These are phyloP conservation scores for Cryptococcus sp. DNA, from an alignment of 1,284 basidiomycete genomes.

Conservation along the genomic window DNA sequence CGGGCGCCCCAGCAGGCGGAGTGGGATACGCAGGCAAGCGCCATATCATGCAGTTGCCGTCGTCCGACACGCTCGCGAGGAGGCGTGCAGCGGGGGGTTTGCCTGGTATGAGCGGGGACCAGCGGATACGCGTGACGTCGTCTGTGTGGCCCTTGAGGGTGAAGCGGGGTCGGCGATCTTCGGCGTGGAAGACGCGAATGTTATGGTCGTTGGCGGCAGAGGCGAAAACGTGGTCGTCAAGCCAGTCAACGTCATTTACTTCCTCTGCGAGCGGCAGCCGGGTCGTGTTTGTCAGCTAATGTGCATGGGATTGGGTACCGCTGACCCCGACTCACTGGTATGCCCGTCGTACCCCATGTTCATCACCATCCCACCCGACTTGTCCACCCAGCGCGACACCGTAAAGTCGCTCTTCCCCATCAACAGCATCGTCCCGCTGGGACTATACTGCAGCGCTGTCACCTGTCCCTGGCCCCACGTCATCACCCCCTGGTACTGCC, in stretches of 20 bases:
- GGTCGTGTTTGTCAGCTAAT: background rate
- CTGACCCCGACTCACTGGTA: constrained; percentile 23
- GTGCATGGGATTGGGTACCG: background rate
- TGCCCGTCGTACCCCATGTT: constrained; percentile 34
- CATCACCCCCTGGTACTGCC: constrained; percentile 43
- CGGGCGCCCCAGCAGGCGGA: constrained; percentile 4
- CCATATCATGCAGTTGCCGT: constrained; percentile 44
- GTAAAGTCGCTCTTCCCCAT: constrained; percentile 39
- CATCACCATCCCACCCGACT: constrained; percentile 23
- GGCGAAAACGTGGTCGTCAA: constrained; percentile 46
- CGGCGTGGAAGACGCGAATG: constrained; percentile 38
- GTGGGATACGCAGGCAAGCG: constrained; percentile 35
- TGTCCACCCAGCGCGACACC: constrained; percentile 20
- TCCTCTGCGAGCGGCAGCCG: constrained; percentile 24
- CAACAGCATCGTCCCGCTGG: constrained; percentile 35
- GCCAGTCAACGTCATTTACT: constrained; percentile 49
- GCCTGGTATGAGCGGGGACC: constrained; percentile 28
- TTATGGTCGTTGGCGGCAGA: constrained; percentile 43
- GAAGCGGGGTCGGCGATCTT: constrained; percentile 35
- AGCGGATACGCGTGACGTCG: constrained; percentile 40
- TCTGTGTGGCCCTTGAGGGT: constrained; percentile 44
- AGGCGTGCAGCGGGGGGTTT: constrained; percentile 14
- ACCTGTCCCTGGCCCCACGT: constrained; percentile 39
- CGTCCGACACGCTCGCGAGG: constrained; percentile 41
- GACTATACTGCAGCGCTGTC: constrained; percentile 42